Percentiles rank a stretch among this genome's conserved stretches.
phyloP scores from a whole-genome alignment of 1,284 basidiomycete genomes.

The Apiotrichum akiyoshidainum region DNA sequence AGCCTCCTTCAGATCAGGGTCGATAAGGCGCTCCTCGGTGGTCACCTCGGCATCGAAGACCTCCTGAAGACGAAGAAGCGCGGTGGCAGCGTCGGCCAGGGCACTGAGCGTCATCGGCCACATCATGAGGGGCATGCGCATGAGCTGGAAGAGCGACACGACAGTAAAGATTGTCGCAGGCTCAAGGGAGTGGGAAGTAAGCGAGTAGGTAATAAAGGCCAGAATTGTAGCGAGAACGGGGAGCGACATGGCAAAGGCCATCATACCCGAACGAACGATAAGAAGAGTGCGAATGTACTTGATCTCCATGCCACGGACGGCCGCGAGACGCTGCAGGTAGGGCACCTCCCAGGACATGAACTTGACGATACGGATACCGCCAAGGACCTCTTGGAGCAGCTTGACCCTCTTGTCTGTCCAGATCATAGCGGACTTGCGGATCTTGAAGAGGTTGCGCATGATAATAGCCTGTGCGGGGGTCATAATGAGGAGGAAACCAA shows the following conservation, averaged over 20 bases:
- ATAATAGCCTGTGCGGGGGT: conserved; percentile 64
- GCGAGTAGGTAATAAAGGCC: conserved; percentile 77
- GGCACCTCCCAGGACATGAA: conserved; percentile 61
- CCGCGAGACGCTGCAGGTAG: conserved; percentile 64
- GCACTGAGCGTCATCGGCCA: conserved; percentile 70
- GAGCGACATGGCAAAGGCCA: conserved; percentile 56
- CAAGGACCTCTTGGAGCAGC: conserved; percentile 60
- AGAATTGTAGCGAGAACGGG: conserved; percentile 79
- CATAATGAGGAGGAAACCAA: conserved; percentile 67
- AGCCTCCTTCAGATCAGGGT: conserved; percentile 57
- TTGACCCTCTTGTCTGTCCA: conserved; percentile 70
- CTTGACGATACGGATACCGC: conserved; percentile 86
- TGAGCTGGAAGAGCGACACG: conserved; percentile 68
- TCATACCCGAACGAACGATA: conserved; percentile 52
- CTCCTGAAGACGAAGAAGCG: conserved; percentile 63
- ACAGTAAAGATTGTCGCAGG: conserved; percentile 68
- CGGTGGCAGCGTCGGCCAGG: conserved; percentile 74
- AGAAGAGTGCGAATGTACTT: conserved; percentile 72
- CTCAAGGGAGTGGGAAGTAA: conserved; percentile 64
- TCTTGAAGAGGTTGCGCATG: conserved; percentile 70
- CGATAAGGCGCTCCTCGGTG: conserved; percentile 56
- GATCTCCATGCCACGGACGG: conserved; percentile 71
- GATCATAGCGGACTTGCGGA: conserved; percentile 73
- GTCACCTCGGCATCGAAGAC: conserved; percentile 76
- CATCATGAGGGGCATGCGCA: conserved; percentile 50